Base-by-base conservation (phyloP, 192 early-diverging fungal species). In the Mortierella alpina region DNA sequence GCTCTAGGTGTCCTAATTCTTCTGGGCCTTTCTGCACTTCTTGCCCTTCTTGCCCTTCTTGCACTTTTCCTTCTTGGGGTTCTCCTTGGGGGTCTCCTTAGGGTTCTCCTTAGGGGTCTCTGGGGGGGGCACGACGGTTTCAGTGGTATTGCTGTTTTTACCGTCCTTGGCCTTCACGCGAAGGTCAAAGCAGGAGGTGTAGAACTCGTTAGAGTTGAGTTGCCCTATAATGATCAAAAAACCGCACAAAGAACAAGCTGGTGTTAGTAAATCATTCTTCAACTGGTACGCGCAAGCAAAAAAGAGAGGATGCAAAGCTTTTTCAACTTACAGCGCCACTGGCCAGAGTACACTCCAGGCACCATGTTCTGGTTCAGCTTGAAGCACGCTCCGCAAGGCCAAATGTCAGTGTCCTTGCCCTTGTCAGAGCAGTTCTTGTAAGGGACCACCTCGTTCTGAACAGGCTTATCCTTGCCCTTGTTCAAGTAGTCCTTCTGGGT, bases 321-420 rank as follows among this genome's bases (percentile, higher is more conserved):
- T n/a, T 68, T 69, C 59, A 80, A 58, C 77, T 62, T 23, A 70
- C 77, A 80, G 69, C 77, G 69, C 77, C 77, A 80, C 70, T 80
- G 77, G 70, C 72, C 68, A 45, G 62, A 65, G 48, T 68, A 60
- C 65, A 59, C 22, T 22, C 70, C 77, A 13, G 64, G 59, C 64
- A 62, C 50, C 22, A 72, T 14, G 51, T 13, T 63, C 45, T 41
- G n/a, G 48, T 70, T 58, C 14, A 80, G n/a, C 18, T 42, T 67
- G 77, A 80, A 80, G 70, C 77, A 80, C 14, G 65, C 77, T 44
- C 77, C 77, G 77, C 77, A 80, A 20, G 77, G 77, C 70, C 70
- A 72, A 59, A 68, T 59, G n/a, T 80, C 77, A 8, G 77, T 80
- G 65, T 80, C 23, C 10, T 7, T 15, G 13, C 48, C 48, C 59